A percentile compares a stretch with the other conserved stretches of the same genome.
Conservation (phyloP, 2,329 filamentous ascomycete species). For the Erysiphe neolycopersici region DNA sequence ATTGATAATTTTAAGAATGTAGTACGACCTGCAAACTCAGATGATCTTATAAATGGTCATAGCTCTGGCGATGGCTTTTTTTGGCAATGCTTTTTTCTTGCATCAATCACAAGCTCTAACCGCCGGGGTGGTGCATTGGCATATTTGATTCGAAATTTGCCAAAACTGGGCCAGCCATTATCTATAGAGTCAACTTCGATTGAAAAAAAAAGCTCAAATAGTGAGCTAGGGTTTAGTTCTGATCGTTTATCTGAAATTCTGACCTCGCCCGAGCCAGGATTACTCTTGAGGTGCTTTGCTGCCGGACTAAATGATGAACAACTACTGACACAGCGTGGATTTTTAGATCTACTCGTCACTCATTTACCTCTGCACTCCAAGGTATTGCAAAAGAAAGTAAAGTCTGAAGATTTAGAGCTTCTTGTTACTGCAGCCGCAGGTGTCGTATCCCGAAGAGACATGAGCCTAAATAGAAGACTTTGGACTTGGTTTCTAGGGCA, state of each 20-base stretch:
- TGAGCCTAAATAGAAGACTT: conserved; percentile 85
- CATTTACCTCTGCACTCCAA: conserved; percentile 65
- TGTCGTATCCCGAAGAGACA: conserved; percentile 72
- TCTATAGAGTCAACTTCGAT: conserved; percentile 11
- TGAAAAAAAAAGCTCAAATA: conserved; percentile 8
- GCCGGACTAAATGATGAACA: conserved; percentile 73
- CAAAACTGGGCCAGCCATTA: conserved; percentile 29
- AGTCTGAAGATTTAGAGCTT: conserved; percentile 49
- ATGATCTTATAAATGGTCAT: conserved; percentile 24
- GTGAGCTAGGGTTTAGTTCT: conserved; percentile 16
- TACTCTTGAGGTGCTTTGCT: conserved; percentile 75
- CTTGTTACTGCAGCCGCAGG: conserved; percentile 61
- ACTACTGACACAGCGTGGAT: conserved; percentile 75
- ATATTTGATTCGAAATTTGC: conserved; percentile 56
- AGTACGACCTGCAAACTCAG: conserved; percentile 27
- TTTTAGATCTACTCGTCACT: conserved; percentile 73
- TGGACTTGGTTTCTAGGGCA: conserved; percentile 92
- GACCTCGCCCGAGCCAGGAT: conserved; percentile 68
- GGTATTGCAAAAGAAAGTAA: conserved; percentile 51
- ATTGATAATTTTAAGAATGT: conserved; percentile 50
- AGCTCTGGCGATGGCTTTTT: conserved; percentile 60
- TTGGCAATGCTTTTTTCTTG: conserved; percentile 94
- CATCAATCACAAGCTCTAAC: conserved; percentile 69
- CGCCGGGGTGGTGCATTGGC: conserved; percentile 67
- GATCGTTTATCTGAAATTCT: conserved; percentile 36